Evolutionary conservation across 495 filamentous ascomycete genomes (phyloP).

Genomic region (Hypoxylon subgilvum): DNA sequence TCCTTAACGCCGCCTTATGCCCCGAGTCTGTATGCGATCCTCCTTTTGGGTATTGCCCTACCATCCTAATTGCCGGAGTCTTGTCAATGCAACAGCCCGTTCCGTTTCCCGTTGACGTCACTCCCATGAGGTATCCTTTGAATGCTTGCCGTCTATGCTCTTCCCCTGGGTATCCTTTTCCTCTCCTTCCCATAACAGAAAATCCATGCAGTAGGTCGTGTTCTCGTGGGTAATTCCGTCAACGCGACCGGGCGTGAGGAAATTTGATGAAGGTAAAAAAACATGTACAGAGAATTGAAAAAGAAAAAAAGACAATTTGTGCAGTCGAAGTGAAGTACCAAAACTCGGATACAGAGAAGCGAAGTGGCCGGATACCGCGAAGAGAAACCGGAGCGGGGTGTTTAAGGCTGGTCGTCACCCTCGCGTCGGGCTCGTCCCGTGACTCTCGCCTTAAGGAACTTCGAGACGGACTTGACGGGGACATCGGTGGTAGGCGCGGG

Average conservation of each 20-base stretch:
- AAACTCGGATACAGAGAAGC: background rate
- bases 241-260: background rate
- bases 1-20: background rate
- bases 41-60: background rate
- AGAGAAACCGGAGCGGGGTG: too few relatives aligned
- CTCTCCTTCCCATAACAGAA: background rate
- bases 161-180: background rate
- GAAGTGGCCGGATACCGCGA: too few relatives aligned
- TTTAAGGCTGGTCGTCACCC: background rate
- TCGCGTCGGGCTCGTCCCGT: slow-evolving; percentile 38
- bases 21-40: background rate
- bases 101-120: too few relatives aligned
- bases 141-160: too few relatives aligned
- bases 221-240: background rate
- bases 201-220: background rate
- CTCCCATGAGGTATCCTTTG: too few relatives aligned
- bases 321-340: background rate
- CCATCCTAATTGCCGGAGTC: background rate
- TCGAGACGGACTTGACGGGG: slow-evolving; percentile 30
- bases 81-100: too few relatives aligned
- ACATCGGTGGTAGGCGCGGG: slow-evolving; percentile 18
- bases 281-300: background rate
- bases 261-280: too few relatives aligned
- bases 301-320: background rate
- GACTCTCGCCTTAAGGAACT: slow-evolving; percentile 32